These are phyloP conservation scores for Stygiomarasmius scandens DNA, from an alignment of 1,284 basidiomycete genomes.

Conservation along the genomic window DNA sequence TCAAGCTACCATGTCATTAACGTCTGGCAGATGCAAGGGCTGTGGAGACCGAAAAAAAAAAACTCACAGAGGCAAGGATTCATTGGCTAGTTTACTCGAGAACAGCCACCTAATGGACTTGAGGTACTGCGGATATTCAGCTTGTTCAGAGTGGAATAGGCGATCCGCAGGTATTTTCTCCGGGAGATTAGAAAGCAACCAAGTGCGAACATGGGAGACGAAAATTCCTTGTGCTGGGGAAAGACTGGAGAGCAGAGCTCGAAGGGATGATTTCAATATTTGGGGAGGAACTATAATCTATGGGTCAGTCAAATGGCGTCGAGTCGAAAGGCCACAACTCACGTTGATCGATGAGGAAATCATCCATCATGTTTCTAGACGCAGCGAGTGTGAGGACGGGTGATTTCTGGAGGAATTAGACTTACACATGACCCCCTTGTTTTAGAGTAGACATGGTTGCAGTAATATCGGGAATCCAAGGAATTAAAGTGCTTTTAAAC, in stretches of 20 bases:
- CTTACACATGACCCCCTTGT: slow-evolving; percentile 15
- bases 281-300: slow-evolving; percentile 13
- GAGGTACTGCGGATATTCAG: slow-evolving; percentile 13
- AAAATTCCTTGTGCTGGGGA: slow-evolving; percentile 15
- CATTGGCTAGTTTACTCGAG: slow-evolving; percentile 19
- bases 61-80: slow-evolving; percentile 22
- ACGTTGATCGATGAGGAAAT: slow-evolving; percentile 24
- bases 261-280: slow-evolving; percentile 18
- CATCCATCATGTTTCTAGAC: slow-evolving; percentile 24
- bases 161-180: slow-evolving; percentile 11
- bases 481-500: too few species aligned
- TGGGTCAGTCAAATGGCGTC: background rate
- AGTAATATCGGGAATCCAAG: too few species aligned
- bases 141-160: slow-evolving; percentile 9
- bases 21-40: background rate
- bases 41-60: background rate
- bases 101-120: slow-evolving; percentile 19
- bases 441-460: background rate
- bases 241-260: slow-evolving; percentile 16
- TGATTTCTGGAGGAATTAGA: background rate
- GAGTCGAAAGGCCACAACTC: background rate
- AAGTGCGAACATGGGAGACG: slow-evolving; percentile 18
- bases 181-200: slow-evolving; percentile 15
- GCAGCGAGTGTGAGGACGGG: background rate
- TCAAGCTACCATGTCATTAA: slow-evolving; percentile 11